Evolutionary conservation across 495 filamentous ascomycete species (phyloP), one percentile per base, ranked within the genome.

Genomic region (Podospora fimiseda): DNA sequence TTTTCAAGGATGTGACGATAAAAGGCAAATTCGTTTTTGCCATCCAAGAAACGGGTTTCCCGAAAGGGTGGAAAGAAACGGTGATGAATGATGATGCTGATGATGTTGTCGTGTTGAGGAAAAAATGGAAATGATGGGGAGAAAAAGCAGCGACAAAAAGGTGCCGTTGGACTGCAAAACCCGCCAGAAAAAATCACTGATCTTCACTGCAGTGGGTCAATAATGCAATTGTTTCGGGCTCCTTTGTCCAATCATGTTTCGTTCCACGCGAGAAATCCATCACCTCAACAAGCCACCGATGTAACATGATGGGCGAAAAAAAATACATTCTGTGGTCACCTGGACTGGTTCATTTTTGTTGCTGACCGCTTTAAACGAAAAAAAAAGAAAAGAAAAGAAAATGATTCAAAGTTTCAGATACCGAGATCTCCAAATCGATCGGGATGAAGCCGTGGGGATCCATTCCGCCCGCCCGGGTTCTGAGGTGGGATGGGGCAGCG

Each of bases 361-460:
- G 6, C 5, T 42, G 6, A 42, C 15, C 15, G 19, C 13, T 42
- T 9, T 9, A 16, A n/a, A 8, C 13, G 19, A 16, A 9, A 42
- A 16, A 6, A 23, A 14, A 18, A n/a, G 18, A 18, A 23, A 13
- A 6, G 39, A 8, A 42, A 9, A 9, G 6, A 8, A 16, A 5
- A n/a, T 16, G 13, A 9, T 4, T 18, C n/a, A 15, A 45, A 22
- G 43, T 45, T 45, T 45, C 43, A 45, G 20, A 45, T 45, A 23
- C n/a, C 33, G 33, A 18, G 43, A 45, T 18, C 21, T 45, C 43
- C 13, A 45, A 45, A 22, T 45, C 43, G 43, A 45, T 45, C 20
- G 43, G 20, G 18, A n/a, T n/a, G n/a, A n/a, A n/a, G n/a, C n/a
- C n/a, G n/a, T n/a, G n/a, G n/a, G n/a, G n/a, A n/a, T n/a, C n/a